Base-by-base conservation (phyloP, 805 yeast species). In the Schwanniomyces vanrijiae region DNA sequence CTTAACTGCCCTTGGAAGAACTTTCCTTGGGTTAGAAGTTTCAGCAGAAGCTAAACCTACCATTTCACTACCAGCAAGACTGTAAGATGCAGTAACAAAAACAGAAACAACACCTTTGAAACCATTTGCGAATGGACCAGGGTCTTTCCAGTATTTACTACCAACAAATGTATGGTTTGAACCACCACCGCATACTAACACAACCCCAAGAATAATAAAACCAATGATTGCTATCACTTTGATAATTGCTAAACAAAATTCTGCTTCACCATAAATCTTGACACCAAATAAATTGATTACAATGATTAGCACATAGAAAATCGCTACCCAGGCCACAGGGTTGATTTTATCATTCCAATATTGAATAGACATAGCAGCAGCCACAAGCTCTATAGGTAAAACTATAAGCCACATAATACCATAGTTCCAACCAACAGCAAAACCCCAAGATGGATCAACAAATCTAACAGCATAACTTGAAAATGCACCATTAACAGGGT, bases 401-500 rank as follows among this genome's bases (percentile, higher is more conserved):
- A 67, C 71, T 19, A 69, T 58, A 42, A 69, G 51, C 74, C 74
- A 69, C 69, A 68, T 65, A 22, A 69, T 37, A 9, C 73, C 72
- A 47, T 69, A 69, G 50, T 68, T 44, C 72, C 79, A 76, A 48
- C 81, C 82, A 57, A 74, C 68, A 8, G 86, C 83, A 58, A 81
- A 83, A 26, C 86, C 88, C 71, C 80, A 77, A 6, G 84, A 78
- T 13, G 77, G 76, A 55, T 83, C 86, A 46, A 83, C 66, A 55
- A 83, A 82, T 52, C 80, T 68, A 11, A 82, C 68, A 8, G 83
- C 77, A 60, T 78, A 83, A 18, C 84, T 77, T 34, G 81, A 75
- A 55, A 83, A 83, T 5, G 86, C 83, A 61, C 88, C 88, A 9
- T 84, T 73, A 19, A 82, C 75, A 8, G 88, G 88, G 61, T 77